phyloP scores from a whole-genome alignment of 345 rosid genomes.

The Eucalyptus dawsonii region DNA sequence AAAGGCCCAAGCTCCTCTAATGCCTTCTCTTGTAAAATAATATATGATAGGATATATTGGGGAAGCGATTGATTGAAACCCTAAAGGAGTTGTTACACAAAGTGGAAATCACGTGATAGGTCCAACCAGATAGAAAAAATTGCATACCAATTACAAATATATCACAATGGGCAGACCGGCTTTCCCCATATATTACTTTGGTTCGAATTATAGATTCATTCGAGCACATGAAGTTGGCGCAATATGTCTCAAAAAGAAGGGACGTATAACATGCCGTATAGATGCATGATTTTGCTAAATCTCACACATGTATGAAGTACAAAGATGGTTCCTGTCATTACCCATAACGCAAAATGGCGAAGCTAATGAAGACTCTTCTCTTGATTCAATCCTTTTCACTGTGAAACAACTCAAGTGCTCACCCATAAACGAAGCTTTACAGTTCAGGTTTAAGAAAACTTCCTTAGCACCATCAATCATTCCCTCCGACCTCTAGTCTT shows the following conservation, averaged over 20 bases:
- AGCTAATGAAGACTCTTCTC: neutral
- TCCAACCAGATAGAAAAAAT: neutral
- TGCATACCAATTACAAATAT: neutral
- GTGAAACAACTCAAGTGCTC: neutral
- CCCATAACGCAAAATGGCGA: neutral
- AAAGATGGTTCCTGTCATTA: neutral
- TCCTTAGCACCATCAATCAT: neutral
- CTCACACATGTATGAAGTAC: neutral
- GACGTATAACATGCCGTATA: neutral
- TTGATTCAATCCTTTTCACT: neutral
- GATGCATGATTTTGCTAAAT: neutral
- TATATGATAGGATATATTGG: neutral
- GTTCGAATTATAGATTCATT: neutral
- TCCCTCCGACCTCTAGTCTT: neutral
- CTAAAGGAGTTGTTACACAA: neutral
- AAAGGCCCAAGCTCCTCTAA: neutral
- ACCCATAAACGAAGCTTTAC: neutral
- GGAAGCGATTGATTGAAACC: neutral
- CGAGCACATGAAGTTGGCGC: neutral
- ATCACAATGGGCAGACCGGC: neutral
- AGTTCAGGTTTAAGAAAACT: neutral
- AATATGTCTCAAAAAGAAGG: neutral
- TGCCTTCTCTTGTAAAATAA: neutral
- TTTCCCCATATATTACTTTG: neutral
- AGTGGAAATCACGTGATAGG: neutral